Evolutionary conservation across 2,329 filamentous ascomycete genomes (phyloP), one percentile per base, ranked within the genome.

Genomic region (Pestalotiopsis sp.): DNA sequence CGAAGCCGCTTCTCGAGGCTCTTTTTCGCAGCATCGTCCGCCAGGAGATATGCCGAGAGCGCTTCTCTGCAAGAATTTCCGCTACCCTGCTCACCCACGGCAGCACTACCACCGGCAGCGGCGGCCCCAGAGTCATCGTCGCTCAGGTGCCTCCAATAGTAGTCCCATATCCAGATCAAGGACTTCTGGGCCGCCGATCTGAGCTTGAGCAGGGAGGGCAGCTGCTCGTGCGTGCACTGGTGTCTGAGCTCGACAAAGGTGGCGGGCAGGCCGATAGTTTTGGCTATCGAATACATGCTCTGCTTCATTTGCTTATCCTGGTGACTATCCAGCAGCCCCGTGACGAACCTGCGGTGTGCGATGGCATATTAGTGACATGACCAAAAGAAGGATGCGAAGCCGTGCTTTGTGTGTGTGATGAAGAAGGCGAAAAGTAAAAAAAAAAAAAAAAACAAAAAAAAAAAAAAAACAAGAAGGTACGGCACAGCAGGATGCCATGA

Each of bases 181-280:
- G 92, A 93, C 74, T 91, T 89, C 71, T 85, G 82, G 1, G 92
- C 89, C 1, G 92, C 92, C 45, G 86, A 86, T 66, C 93, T 88
- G 70, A 98, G 83, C 71, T 93, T 90, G 12, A 88, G 85, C 66
- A 97, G 83, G 1, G 91, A 90, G 0, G 95, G 95, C 68, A 97
- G 83, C 77, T 94, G 92, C 79, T 97, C 93, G 79, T 98, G 95
- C 56, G 94, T 97, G 58, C 93, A 93, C 81, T 97, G 93, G 79
- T 98, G 95, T 60, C 95, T 89, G 69, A 97, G 84, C 83, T 97
- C 94, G 66, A 98, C 94, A 79, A 97, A 97, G 0, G 92, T 91
- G 0, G 91, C 89, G 0, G 92, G 92, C 68, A 94, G 81, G 0
- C 88, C 90, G 68, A 93, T 88, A 52, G 86, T 88, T 78, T 88